Percentiles rank a stretch among this genome's conserved stretches.
These are phyloP conservation scores for Cerrena zonata DNA, from an alignment of 1,284 basidiomycete species.

Conservation along the genomic window DNA sequence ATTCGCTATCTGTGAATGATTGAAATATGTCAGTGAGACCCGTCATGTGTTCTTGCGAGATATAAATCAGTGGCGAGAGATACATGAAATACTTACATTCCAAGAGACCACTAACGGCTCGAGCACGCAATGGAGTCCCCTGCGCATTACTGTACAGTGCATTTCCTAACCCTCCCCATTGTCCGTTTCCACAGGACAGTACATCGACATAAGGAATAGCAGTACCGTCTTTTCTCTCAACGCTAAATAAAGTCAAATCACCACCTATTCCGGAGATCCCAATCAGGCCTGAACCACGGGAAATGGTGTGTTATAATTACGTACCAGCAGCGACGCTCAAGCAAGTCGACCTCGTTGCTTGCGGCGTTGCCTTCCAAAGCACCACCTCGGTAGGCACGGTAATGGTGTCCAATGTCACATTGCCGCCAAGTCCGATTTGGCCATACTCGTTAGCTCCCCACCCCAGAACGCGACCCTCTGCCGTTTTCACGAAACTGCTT, in stretches of 20 bases:
- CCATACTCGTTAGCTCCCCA: constrained; percentile 86
- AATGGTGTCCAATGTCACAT: constrained; percentile 66
- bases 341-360: constrained; percentile 56
- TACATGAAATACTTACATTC: constrained; percentile 58
- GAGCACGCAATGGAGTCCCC: constrained; percentile 68
- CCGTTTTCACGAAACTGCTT: constrained; percentile 69
- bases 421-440: constrained; percentile 77
- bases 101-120: constrained; percentile 75
- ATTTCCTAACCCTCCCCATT: constrained; percentile 84
- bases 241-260: constrained; percentile 73
- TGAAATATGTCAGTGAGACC: neutral
- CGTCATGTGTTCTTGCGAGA: neutral
- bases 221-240: constrained; percentile 50
- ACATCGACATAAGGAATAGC: constrained; percentile 56
- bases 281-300: too few relatives aligned
- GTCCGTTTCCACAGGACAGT: constrained; percentile 78
- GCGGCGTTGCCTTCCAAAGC: constrained; percentile 55
- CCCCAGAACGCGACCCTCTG: constrained; percentile 74
- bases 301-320: too few relatives aligned
- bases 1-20: constrained; percentile 57
- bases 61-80: neutral
- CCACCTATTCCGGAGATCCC: too few relatives aligned
- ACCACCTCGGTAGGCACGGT: constrained; percentile 83
- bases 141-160: constrained; percentile 73
- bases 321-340: constrained; percentile 60